Evolutionary conservation across 495 filamentous ascomycete species (phyloP).

Genomic region (Penicillium pancosmium): DNA sequence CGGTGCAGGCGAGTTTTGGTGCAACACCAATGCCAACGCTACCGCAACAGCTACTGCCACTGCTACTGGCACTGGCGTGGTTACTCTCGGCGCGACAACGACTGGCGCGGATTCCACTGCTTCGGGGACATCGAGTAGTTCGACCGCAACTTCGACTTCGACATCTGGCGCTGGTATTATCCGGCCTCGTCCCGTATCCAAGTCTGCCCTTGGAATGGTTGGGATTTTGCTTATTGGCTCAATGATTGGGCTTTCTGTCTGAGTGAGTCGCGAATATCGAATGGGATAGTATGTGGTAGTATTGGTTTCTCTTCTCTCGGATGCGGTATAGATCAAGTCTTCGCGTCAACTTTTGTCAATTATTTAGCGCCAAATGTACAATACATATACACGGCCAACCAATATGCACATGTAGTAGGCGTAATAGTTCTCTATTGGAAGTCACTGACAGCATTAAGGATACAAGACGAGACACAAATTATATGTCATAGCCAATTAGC

Average conservation of each 20-base stretch:
- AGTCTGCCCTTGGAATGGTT: conserved; percentile 18
- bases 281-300: not conserved
- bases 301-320: conserved; percentile 1
- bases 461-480: conserved; percentile 30
- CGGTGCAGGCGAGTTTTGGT: conserved; percentile 37
- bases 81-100: conserved; percentile 20
- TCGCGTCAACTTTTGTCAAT: not conserved
- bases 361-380: conserved; percentile 1
- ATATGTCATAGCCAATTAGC: conserved; percentile 34
- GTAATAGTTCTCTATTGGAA: conserved; percentile 34
- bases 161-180: conserved; percentile 11
- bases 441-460: conserved; percentile 39
- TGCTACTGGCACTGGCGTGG: conserved; percentile 27
- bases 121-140: conserved; percentile 18
- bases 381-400: not conserved
- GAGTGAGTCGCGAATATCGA: not conserved
- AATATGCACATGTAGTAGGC: conserved; percentile 6
- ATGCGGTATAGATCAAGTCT: not conserved
- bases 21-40: conserved; percentile 36
- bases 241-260: conserved; percentile 11
- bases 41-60: conserved; percentile 38
- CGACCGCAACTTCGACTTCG: conserved; percentile 19
- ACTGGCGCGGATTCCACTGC: conserved; percentile 14
- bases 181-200: conserved; percentile 15
- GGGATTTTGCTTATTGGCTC: conserved; percentile 16